Evolutionary conservation across 345 rosid species (phyloP), one percentile per base, ranked within the genome.

Genomic region (Physaria fendleri): DNA sequence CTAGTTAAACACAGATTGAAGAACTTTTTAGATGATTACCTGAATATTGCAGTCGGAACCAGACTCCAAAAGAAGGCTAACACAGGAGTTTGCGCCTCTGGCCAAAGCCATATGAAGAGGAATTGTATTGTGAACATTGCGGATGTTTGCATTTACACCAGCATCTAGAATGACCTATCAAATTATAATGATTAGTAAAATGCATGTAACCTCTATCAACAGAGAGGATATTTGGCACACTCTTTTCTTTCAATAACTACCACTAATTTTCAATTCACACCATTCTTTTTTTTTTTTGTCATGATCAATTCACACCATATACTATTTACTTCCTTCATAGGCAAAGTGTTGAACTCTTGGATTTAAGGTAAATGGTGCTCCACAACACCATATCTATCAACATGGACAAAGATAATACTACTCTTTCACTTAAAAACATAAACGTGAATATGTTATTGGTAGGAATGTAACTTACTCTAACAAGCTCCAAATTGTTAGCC

Each of bases 31-130:
- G 17, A 35, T 7, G 27, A 23, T 3, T 71, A 93, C 99, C 99
- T 87, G 99, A 66, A 87, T 62, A 71, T 89, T 89, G 65, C 89
- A 87, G 78, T 85, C 75, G 1, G 99, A 94, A 33, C 95, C 92
- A 62, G 95, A 78, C 58, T 81, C 80, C 68, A 93, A 76, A 59
- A 93, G 91, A 75, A 89, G 65, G 48, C 88, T 84, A 42, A 93
- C 97, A 76, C 99, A 93, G 15, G 87, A 71, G 21, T 81, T 85
- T 46, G 95, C 95, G 50, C 97, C 99, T 72, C 95, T 83, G 41
- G 89, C 91, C 79, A 93, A 71, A 23, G 99, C 99, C 62, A 90
- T 80, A 70, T 93, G 99, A 68, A 93, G 94, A 45, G 97, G 97
- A 67, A 82, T 89, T 25, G 93, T 82, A 72, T 85, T 85, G 59